Percentiles rank a stretch among this genome's conserved stretches.
Evolutionary conservation across 2,329 filamentous ascomycete species (phyloP).

Genomic region (Sporothrix protearum): DNA sequence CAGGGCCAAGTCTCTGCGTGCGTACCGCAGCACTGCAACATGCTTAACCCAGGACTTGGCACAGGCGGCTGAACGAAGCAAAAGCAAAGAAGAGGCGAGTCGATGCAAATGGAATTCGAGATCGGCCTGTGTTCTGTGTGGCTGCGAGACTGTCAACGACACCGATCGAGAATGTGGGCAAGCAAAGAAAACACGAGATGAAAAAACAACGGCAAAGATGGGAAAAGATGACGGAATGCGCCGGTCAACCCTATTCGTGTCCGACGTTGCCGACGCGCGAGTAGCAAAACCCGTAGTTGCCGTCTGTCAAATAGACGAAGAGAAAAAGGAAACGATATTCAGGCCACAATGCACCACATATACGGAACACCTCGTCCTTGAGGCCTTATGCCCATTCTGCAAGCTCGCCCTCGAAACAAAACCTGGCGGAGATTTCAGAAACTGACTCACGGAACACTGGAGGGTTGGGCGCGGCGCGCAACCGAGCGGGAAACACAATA

Average conservation of each 20-base stretch:
- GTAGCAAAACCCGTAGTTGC: neutral
- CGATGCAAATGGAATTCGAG: neutral
- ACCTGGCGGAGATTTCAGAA: neutral
- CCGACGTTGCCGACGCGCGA: slow-evolving; percentile 9
- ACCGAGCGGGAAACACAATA: neutral
- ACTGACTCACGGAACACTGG: neutral
- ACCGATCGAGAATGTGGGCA: neutral
- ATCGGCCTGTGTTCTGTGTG: neutral
- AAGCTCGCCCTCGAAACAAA: slow-evolving; percentile 7
- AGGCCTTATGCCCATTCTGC: neutral
- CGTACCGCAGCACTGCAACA: neutral
- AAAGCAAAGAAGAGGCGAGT: neutral
- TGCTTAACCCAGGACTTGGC: slow-evolving; percentile 9
- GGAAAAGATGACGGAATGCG: neutral
- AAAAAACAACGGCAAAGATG: neutral
- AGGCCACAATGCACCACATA: neutral
- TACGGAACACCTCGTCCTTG: neutral
- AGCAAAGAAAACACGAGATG: neutral
- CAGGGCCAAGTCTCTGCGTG: neutral
- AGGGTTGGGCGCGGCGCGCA: neutral
- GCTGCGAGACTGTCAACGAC: neutral
- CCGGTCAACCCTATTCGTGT: neutral
- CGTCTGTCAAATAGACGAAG: neutral
- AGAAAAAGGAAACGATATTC: slow-evolving; percentile 7
- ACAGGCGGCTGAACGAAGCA: neutral